Conservation (phyloP, 2,329 filamentous ascomycete species). For the Claviceps africana region DNA sequence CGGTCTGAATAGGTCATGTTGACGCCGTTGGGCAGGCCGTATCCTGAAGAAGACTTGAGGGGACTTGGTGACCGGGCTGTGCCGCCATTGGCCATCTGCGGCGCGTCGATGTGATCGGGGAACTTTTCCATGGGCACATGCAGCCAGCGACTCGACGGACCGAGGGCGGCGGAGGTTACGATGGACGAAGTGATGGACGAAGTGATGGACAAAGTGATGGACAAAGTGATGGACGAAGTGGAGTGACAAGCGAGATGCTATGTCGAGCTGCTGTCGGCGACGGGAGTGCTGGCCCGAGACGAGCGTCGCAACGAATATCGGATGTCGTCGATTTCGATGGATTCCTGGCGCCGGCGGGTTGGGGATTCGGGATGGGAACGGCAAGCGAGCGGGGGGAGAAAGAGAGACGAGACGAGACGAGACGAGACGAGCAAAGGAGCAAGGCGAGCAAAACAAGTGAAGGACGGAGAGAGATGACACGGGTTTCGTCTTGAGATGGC, state of each 20-base stretch:
- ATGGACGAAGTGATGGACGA: not conserved
- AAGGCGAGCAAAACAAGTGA: not conserved
- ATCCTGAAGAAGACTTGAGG: conserved; percentile 13
- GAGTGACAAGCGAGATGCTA: too few relatives aligned
- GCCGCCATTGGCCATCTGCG: conserved; percentile 15
- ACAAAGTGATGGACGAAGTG: too few relatives aligned
- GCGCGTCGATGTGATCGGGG: conserved; percentile 37
- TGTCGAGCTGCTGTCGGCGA: too few relatives aligned
- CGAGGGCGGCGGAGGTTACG: not conserved
- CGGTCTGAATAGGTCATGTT: conserved; percentile 12
- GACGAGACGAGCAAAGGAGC: not conserved
- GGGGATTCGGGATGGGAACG: not conserved
- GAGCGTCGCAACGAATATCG: not conserved
- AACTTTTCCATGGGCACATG: conserved; percentile 37
- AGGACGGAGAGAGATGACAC: not conserved
- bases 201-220: too few relatives aligned
- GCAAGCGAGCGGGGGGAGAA: not conserved
- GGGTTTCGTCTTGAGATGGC: not conserved
- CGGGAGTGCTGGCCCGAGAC: too few relatives aligned
- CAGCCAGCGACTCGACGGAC: not conserved
- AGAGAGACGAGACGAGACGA: too few relatives aligned
- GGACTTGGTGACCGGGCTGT: conserved; percentile 15
- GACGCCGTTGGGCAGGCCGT: conserved; percentile 13
- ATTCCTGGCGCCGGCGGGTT: not conserved
- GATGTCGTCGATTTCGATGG: not conserved